Evolutionary conservation across 495 filamentous ascomycete species (phyloP).

Genomic region (Neurospora sublineolata): DNA sequence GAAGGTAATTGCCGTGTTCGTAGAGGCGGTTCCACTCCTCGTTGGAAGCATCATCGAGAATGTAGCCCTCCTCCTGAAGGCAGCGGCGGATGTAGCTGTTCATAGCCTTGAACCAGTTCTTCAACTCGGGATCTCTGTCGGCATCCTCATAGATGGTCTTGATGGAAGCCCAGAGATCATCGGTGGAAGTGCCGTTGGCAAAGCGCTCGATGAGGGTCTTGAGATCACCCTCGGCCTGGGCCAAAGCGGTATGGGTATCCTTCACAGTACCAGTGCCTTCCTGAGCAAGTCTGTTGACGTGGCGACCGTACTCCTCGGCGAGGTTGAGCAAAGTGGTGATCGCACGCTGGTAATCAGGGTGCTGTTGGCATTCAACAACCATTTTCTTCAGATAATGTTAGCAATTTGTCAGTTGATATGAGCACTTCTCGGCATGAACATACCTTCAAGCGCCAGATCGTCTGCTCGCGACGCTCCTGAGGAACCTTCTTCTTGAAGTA

Average conservation of each 20-base stretch:
- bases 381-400: slow-evolving; percentile 53
- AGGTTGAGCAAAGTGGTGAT: slow-evolving; percentile 74
- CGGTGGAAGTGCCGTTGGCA: slow-evolving; percentile 81
- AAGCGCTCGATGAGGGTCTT: slow-evolving; percentile 89
- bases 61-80: slow-evolving; percentile 79
- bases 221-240: slow-evolving; percentile 66
- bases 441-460: slow-evolving; percentile 76
- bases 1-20: slow-evolving; percentile 76
- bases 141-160: slow-evolving; percentile 85
- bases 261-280: slow-evolving; percentile 57
- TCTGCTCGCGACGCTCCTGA: slow-evolving; percentile 86
- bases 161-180: slow-evolving; percentile 78
- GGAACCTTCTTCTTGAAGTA: slow-evolving; percentile 80
- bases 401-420: not conserved
- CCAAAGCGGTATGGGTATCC: slow-evolving; percentile 54
- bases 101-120: slow-evolving; percentile 75
- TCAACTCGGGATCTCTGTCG: slow-evolving; percentile 77
- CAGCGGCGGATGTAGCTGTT: slow-evolving; percentile 71
- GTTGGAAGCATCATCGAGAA: slow-evolving; percentile 74
- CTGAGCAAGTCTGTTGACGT: slow-evolving; percentile 50
- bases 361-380: slow-evolving; percentile 88
- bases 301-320: slow-evolving; percentile 76
- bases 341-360: slow-evolving; percentile 82
- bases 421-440: not conserved
- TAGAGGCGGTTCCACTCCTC: slow-evolving; percentile 75